Evolutionary conservation across 805 yeast genomes (phyloP), one percentile per base, ranked within the genome.

Genomic region (Ogataea siamensis): DNA sequence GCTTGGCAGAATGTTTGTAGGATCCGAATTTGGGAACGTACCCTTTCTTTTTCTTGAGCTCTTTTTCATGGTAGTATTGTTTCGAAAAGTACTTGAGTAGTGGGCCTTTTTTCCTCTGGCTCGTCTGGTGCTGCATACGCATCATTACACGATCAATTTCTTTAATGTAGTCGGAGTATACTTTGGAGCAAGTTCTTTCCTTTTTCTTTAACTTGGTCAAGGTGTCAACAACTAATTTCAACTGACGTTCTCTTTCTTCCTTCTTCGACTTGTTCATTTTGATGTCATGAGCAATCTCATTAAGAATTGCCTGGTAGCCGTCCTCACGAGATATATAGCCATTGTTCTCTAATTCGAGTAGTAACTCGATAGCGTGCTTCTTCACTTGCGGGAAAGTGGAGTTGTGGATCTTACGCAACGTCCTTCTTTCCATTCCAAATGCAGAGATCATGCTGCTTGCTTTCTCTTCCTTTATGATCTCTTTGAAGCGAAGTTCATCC

Each of bases 231-330:
- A 76, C 70, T 7, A 68, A 59, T 10, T 53, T 58, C 23, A 70
- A 51, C 44, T 74, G 76, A 12, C 61, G 54, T 16, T 64, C 64
- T 8, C 78, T 53, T 25, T 62, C 57, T 24, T 58, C 55, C 43
- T 76, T 59, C 45, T 70, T 75, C 8, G 63, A 55, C 45, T 67
- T 71, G 48, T 71, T 70, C 35, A 60, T 56, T 48, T 63, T 67
- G 46, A 93, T 87, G 46, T 91, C 97, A 37, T 72, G 63, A 0
- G 96, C 95, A 45, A 93, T 81, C 46, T 85, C 87, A 53, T 88
- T 87, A 42, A 93, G 62, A 10, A 93, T 55, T 15, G 75, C 79
- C 56, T 93, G 98, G 59, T 80, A 87, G 13, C 83, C 78, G 54
- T 87, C 77, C 21, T 71, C 65, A 42, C 95, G 71, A 3, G 82